phyloP scores from a whole-genome alignment of 1,284 basidiomycete species.

The Bjerkandera adusta region DNA sequence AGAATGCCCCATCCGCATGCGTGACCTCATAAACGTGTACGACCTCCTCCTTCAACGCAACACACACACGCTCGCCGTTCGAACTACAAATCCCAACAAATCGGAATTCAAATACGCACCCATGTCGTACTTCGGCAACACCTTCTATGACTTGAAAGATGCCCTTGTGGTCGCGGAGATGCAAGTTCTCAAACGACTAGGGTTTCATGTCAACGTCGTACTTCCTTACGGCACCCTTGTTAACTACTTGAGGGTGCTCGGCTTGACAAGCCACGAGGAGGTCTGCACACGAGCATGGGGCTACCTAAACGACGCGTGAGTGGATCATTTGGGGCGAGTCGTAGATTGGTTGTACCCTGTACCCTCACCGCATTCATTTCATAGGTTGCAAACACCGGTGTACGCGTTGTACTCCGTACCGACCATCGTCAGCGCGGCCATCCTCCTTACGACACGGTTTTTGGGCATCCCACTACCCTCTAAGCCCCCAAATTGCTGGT shows the following conservation, averaged over 20 bases:
- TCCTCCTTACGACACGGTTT: slow-evolving; percentile 72
- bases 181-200: slow-evolving; percentile 94
- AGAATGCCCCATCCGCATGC: slow-evolving; percentile 88
- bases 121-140: slow-evolving; percentile 82
- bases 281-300: slow-evolving; percentile 85
- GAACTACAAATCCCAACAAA: slow-evolving; percentile 23
- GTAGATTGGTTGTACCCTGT: slow-evolving; percentile 16
- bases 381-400: slow-evolving; percentile 85
- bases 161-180: slow-evolving; percentile 93
- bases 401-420: slow-evolving; percentile 88
- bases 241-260: slow-evolving; percentile 92
- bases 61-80: slow-evolving; percentile 36
- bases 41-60: slow-evolving; percentile 78
- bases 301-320: slow-evolving; percentile 88
- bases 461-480: slow-evolving; percentile 73
- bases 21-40: slow-evolving; percentile 94
- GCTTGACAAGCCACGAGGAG: slow-evolving; percentile 67
- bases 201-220: slow-evolving; percentile 86
- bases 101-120: slow-evolving; percentile 71
- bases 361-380: slow-evolving; percentile 8
- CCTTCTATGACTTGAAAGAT: slow-evolving; percentile 88
- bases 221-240: slow-evolving; percentile 93
- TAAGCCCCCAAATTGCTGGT: slow-evolving; percentile 71
- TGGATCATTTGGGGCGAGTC: slow-evolving; percentile 17
- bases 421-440: slow-evolving; percentile 84